phyloP scores from a whole-genome alignment of 2,329 filamentous ascomycete species.

The Colletotrichum chlorophyti region DNA sequence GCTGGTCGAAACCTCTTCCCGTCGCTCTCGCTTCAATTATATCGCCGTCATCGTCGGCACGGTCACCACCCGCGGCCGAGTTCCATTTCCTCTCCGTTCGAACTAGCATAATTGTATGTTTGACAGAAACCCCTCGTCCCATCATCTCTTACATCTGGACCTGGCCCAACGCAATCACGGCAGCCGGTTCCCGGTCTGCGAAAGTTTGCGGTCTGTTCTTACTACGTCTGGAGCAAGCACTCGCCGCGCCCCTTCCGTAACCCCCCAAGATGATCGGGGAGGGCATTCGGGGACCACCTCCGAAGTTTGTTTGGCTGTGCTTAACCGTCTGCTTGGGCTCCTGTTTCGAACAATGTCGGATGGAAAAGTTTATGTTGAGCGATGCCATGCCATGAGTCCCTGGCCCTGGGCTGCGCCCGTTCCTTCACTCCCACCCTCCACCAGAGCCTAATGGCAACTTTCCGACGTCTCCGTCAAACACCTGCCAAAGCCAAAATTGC shows the following conservation, averaged over 20 bases:
- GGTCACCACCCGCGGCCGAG: no score
- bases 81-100: constrained; percentile 10
- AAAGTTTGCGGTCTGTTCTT: constrained; percentile 20
- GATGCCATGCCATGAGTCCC: constrained; percentile 22
- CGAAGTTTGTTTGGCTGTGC: constrained; percentile 23
- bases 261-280: constrained; percentile 6
- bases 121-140: constrained; percentile 16
- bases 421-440: constrained; percentile 15
- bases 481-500: constrained; percentile 20
- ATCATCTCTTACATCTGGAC: background rate
- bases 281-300: constrained; percentile 15
- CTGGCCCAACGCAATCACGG: background rate
- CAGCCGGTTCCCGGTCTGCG: constrained; percentile 1
- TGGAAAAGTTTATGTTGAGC: constrained; percentile 24
- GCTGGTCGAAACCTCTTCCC: constrained; percentile 25
- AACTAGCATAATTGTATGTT: constrained; percentile 22
- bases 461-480: constrained; percentile 27
- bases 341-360: constrained; percentile 27
- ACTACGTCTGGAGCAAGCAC: no score
- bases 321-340: constrained; percentile 23
- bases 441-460: constrained; percentile 21
- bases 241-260: constrained; percentile 4
- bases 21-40: constrained; percentile 16
- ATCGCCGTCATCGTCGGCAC: no score
- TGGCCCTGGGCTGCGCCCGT: constrained; percentile 21